Conservation (phyloP, 257 asterid genomes). For the Misopates orontium region DNA sequence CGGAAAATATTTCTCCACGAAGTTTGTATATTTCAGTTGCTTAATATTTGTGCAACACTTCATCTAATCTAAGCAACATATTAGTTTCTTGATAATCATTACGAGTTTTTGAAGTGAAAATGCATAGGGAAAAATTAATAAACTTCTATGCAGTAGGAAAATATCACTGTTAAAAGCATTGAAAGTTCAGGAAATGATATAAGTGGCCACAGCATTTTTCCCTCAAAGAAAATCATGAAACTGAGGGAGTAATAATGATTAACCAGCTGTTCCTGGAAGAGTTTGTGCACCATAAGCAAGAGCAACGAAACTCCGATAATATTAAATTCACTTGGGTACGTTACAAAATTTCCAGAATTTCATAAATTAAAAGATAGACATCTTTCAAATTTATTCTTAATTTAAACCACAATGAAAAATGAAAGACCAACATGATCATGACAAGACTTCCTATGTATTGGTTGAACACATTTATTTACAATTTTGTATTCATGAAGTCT, state of each 20-base stretch:
- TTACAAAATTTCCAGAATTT: not conserved
- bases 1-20: too few species aligned
- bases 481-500: not conserved
- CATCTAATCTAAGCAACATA: too few species aligned
- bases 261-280: too few species aligned
- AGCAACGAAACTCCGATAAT: not conserved
- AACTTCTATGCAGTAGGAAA: not conserved
- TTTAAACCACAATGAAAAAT: too few species aligned
- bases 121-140: too few species aligned
- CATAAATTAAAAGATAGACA: not conserved
- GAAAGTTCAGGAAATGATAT: conserved; percentile 1
- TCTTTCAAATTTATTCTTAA: not conserved
- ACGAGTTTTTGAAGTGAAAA: too few species aligned
- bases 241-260: not conserved
- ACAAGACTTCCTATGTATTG: conserved; percentile 3
- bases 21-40: too few species aligned
- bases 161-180: not conserved
- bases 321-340: not conserved
- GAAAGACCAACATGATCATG: not conserved
- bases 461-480: not conserved
- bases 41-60: too few species aligned
- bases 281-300: not conserved
- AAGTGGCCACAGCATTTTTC: not conserved
- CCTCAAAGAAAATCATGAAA: conserved; percentile 8
- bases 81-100: too few species aligned